A percentile compares a stretch with the other conserved stretches of the same genome.
phyloP scores from a whole-genome alignment of 2,329 filamentous ascomycete genomes.

The Venturia asperata region DNA sequence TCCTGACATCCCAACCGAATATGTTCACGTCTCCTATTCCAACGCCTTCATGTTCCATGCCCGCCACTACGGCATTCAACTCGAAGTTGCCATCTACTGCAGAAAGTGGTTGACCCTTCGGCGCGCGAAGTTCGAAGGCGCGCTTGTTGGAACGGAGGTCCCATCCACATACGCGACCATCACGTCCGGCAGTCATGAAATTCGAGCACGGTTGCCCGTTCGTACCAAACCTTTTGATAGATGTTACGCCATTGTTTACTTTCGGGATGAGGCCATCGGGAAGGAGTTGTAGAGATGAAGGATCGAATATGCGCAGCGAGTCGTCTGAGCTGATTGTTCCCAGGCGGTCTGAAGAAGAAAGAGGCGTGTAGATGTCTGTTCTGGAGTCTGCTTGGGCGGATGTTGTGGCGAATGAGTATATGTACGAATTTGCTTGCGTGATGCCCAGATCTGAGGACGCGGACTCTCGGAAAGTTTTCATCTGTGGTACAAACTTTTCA shows the following conservation, averaged over 20 bases:
- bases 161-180: conserved; percentile 61
- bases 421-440: conserved; percentile 38
- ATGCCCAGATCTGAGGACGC: conserved; percentile 16
- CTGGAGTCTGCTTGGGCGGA: conserved; percentile 19
- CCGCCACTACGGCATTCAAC: conserved; percentile 58
- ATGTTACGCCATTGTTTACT: conserved; percentile 57
- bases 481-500: neutral
- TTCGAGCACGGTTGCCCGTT: conserved; percentile 44
- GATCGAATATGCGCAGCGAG: conserved; percentile 59
- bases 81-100: conserved; percentile 55
- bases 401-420: conserved; percentile 49
- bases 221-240: conserved; percentile 25
- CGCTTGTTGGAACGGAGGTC: conserved; percentile 36
- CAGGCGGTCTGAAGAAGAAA: conserved; percentile 33
- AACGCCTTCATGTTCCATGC: conserved; percentile 59
- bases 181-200: conserved; percentile 63
- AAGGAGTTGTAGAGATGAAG: conserved; percentile 47
- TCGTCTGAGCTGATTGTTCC: conserved; percentile 65
- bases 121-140: conserved; percentile 28
- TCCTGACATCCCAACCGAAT: conserved; percentile 38
- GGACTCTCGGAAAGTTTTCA: conserved; percentile 14
- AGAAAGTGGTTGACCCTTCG: conserved; percentile 50
- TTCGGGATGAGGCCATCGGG: conserved; percentile 44
- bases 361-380: conserved; percentile 1
- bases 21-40: conserved; percentile 38